Evolutionary conservation across 1,139 yeast genomes (phyloP).

Genomic region (Sugiyamaella xylanicola): DNA sequence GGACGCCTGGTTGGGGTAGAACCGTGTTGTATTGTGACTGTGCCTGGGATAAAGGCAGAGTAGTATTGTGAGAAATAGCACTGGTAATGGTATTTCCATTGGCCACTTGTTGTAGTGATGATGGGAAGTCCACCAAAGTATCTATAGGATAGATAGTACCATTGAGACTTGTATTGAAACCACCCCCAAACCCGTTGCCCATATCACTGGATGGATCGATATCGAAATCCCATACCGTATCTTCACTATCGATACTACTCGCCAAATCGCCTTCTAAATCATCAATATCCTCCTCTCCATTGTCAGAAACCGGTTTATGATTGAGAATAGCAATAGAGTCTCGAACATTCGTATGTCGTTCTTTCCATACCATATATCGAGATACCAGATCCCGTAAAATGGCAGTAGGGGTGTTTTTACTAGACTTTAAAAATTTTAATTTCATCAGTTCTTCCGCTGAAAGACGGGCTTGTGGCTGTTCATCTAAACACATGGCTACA

Average conservation of each 20-base stretch:
- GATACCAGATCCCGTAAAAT: slow-evolving; percentile 76
- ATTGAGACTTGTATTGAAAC: not conserved
- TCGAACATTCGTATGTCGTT: slow-evolving; percentile 37
- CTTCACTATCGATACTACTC: slow-evolving; percentile 42
- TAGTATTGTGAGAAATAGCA: not conserved
- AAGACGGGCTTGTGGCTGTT: slow-evolving; percentile 85
- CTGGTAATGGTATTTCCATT: slow-evolving; percentile 1
- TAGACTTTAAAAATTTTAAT: slow-evolving; percentile 67
- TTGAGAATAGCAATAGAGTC: slow-evolving; percentile 37
- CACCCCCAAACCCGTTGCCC: not conserved
- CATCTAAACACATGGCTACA: slow-evolving; percentile 89
- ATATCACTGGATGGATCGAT: slow-evolving; percentile 26
- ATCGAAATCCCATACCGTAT: slow-evolving; percentile 45
- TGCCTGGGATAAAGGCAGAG: not conserved
- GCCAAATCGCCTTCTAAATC: slow-evolving; percentile 39
- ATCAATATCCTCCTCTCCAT: slow-evolving; percentile 39
- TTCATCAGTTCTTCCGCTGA: slow-evolving; percentile 82
- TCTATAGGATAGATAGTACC: not conserved
- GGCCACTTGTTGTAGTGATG: slow-evolving; percentile 10
- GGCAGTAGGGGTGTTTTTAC: slow-evolving; percentile 61
- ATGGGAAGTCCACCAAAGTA: slow-evolving; percentile 17
- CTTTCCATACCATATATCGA: slow-evolving; percentile 72
- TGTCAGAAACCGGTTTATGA: slow-evolving; percentile 28
- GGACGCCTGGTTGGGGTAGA: not conserved
- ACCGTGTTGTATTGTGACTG: not conserved